Evolutionary conservation across 371 early-diverging fungal species (phyloP), one percentile per base, ranked within the genome.

Genomic region (Mucor irregularis): DNA sequence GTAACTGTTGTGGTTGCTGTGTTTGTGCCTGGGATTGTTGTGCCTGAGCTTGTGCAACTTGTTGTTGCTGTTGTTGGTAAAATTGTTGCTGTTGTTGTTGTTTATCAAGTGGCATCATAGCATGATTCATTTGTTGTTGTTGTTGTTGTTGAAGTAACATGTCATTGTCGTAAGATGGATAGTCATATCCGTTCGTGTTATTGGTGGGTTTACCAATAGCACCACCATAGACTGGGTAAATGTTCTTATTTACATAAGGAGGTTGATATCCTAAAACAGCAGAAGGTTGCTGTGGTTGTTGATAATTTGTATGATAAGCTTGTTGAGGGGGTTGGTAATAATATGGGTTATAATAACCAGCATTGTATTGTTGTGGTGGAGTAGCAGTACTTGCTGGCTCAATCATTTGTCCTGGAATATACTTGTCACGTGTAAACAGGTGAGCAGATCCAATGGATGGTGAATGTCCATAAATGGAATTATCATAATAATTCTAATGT

Each of bases 161-260:
- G 7, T 21, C 24, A 24, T 42, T 21, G 21, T 42, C 42, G n/a
- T 14, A 39, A 0, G 40, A 10, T 19, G 17, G 40, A 42, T 42
- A 42, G 10, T 24, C 42, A 24, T 42, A 11, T 3, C 4, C 21
- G 1, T n/a, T n/a, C n/a, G n/a, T n/a, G n/a, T 44, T 44, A 16
- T 44, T 44, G 17, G 34, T 34, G 29, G 51, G 51, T 51, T 42
- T 42, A n/a, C n/a, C n/a, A n/a, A 44, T 44, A 28, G 45, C 45
- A 44, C 26, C 45, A 44, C 28, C 26, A 38, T 90, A 91, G 6
- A 42, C 42, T 22, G 42, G 42, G 24, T 42, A 42, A 81, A 88
- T 82, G 51, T 74, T 76, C 82, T 91, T 90, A 80, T 87, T 89
- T 69, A 86, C 80, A 61, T 88, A 90, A 10, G 90, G 93, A 62